Evolutionary conservation across 2,329 filamentous ascomycete genomes (phyloP).

Genomic region (Cyphellophora attinorum): DNA sequence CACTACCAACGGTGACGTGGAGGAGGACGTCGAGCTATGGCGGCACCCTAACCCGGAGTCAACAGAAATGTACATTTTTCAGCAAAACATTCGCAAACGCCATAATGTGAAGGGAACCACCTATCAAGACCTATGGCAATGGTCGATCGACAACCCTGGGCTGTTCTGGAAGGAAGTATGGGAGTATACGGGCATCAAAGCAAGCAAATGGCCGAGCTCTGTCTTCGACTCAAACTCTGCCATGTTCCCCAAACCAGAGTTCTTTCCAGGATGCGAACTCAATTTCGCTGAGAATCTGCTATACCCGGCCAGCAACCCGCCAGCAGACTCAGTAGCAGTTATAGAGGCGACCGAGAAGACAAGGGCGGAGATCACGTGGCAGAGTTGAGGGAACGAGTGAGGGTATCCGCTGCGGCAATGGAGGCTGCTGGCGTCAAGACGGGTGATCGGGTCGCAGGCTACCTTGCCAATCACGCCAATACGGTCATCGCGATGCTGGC

Average conservation of each 20-base stretch:
- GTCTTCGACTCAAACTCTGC: conserved; percentile 55
- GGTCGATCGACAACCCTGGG: conserved; percentile 69
- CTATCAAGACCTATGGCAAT: conserved; percentile 70
- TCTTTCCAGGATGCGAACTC: conserved; percentile 68
- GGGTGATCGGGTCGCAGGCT: conserved; percentile 58
- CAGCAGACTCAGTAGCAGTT: conserved; percentile 57
- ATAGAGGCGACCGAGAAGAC: conserved; percentile 71
- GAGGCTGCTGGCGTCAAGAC: conserved; percentile 53
- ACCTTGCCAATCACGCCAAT: conserved; percentile 82
- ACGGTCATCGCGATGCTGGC: conserved; percentile 83
- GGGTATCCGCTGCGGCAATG: conserved; percentile 62
- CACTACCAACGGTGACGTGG: conserved; percentile 1
- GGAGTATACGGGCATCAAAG: conserved; percentile 68
- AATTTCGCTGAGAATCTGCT: conserved; percentile 96
- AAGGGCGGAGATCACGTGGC: conserved; percentile 63
- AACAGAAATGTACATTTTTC: conserved; percentile 65
- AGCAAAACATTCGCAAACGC: conserved; percentile 58
- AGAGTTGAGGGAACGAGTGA: conserved; percentile 68
- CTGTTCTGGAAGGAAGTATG: conserved; percentile 80
- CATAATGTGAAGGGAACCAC: conserved; percentile 52
- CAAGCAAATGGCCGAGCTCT: conserved; percentile 47
- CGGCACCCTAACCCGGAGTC: conserved; percentile 55
- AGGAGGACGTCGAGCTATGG: conserved; percentile 51
- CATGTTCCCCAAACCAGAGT: conserved; percentile 80
- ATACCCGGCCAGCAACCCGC: conserved; percentile 53